Conservation (phyloP, 2,329 filamentous ascomycete species). For the Clarireedia sp. region DNA sequence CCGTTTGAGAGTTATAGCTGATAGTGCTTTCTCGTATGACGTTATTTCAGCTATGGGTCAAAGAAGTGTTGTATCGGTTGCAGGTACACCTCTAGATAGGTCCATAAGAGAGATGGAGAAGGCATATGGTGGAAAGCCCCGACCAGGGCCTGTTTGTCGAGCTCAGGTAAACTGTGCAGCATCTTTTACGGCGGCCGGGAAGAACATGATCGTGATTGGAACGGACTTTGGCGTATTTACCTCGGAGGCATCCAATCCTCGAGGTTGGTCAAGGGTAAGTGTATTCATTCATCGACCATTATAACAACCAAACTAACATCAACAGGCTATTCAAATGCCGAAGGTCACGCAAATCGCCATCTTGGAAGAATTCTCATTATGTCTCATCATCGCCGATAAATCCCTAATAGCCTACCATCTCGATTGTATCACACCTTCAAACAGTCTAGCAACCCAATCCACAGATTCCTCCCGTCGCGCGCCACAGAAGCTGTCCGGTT, state of each 20-base stretch:
- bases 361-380: slow-evolving; percentile 90
- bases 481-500: slow-evolving; percentile 81
- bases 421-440: slow-evolving; percentile 66
- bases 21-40: slow-evolving; percentile 83
- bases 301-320: background rate
- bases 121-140: slow-evolving; percentile 60
- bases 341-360: slow-evolving; percentile 90
- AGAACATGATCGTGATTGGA: slow-evolving; percentile 83
- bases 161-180: slow-evolving; percentile 89
- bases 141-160: slow-evolving; percentile 71
- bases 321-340: slow-evolving; percentile 60
- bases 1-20: slow-evolving; percentile 81
- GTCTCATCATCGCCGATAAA: slow-evolving; percentile 85
- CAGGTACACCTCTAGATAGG: slow-evolving; percentile 83
- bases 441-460: slow-evolving; percentile 46
- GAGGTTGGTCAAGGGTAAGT: slow-evolving; percentile 82
- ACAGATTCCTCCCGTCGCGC: slow-evolving; percentile 72
- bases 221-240: slow-evolving; percentile 93
- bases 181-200: slow-evolving; percentile 76
- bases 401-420: slow-evolving; percentile 88
- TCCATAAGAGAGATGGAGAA: slow-evolving; percentile 84
- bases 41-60: slow-evolving; percentile 49
- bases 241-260: slow-evolving; percentile 78
- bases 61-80: slow-evolving; percentile 64
- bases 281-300: background rate